Conservation (phyloP, 441 rosid species). For the Erodium chrysanthum region DNA sequence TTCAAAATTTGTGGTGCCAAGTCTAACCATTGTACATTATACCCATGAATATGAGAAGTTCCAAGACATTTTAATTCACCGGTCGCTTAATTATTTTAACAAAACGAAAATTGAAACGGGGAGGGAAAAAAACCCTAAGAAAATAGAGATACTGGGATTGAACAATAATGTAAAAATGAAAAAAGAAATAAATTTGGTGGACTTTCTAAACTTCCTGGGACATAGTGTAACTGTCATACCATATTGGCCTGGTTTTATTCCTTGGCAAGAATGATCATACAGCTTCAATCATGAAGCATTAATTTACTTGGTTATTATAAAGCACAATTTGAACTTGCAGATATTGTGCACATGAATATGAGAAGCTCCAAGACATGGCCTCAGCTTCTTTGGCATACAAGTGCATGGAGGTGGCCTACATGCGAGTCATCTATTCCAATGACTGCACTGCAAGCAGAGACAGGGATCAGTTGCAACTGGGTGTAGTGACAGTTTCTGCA, state of each 20-base stretch:
- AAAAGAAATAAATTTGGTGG: not conserved
- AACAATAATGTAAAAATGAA: not conserved
- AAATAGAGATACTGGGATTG: not conserved
- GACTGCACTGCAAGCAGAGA: slow-evolving; percentile 25
- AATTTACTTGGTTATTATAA: slow-evolving; percentile 1
- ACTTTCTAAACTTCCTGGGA: not conserved
- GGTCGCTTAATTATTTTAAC: not conserved
- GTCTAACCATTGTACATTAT: not conserved
- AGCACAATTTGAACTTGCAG: slow-evolving; percentile 16
- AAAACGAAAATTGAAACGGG: not conserved
- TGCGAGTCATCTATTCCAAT: slow-evolving; percentile 33
- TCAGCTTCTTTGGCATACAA: slow-evolving; percentile 51
- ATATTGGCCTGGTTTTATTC: not conserved
- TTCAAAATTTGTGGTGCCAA: not conserved
- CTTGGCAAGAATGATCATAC: not conserved
- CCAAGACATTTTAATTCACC: not conserved
- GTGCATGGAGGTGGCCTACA: slow-evolving; percentile 43
- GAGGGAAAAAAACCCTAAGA: not conserved
- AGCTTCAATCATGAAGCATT: not conserved
- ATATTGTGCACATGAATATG: slow-evolving; percentile 40
- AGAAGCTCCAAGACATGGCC: slow-evolving; percentile 39
- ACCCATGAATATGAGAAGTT: not conserved
- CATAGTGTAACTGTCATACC: not conserved
- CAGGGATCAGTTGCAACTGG: slow-evolving; percentile 30
- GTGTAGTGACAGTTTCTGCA: slow-evolving; percentile 14